Percentiles rank a stretch among this genome's conserved stretches.
Evolutionary conservation across 306 rosid genomes (phyloP).

Genomic region (Gillenia trifoliata): DNA sequence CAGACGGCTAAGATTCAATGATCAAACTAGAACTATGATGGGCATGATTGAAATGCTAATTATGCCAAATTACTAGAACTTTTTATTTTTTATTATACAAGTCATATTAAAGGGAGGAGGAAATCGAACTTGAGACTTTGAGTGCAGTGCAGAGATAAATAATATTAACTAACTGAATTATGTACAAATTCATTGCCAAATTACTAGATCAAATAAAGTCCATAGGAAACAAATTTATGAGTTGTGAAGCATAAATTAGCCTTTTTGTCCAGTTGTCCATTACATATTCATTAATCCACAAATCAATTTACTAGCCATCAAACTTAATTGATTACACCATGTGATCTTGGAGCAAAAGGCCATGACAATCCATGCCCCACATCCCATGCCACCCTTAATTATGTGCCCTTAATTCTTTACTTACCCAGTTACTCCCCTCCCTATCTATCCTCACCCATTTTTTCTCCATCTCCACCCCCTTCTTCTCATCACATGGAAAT

Average conservation of each 20-base stretch:
- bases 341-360: constrained; percentile 23
- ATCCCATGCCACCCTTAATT: constrained; percentile 17
- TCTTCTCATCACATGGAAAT: constrained; percentile 10
- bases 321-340: constrained; percentile 16
- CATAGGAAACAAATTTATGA: background rate
- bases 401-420: background rate
- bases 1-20: background rate
- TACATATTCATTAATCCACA: constrained; percentile 2
- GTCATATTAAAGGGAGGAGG: too few relatives aligned
- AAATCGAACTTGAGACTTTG: too few relatives aligned
- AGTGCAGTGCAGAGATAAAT: too few relatives aligned
- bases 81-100: too few relatives aligned
- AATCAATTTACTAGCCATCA: background rate
- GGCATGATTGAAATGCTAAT: background rate
- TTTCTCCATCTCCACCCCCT: background rate
- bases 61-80: background rate
- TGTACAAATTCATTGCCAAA: too few relatives aligned
- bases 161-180: too few relatives aligned
- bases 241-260: background rate
- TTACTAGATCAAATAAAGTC: too few relatives aligned
- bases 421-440: background rate
- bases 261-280: background rate
- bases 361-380: constrained; percentile 16
- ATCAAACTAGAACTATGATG: background rate
- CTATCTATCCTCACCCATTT: background rate